phyloP scores from a whole-genome alignment of 257 asterid genomes.

The Cinchona pubescens region DNA sequence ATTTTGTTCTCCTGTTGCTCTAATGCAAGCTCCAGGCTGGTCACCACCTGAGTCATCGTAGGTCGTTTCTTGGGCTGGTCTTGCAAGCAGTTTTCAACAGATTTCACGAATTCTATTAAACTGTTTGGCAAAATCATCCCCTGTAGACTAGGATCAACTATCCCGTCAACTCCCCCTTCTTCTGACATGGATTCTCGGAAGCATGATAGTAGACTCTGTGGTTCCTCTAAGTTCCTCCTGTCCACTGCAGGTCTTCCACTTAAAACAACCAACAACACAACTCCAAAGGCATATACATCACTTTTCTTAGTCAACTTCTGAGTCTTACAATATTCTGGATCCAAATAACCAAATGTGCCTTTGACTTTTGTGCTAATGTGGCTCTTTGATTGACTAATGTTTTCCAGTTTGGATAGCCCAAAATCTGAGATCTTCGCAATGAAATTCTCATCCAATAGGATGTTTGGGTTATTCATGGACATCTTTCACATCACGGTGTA shows the following conservation, averaged over 20 bases:
- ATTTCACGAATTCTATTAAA: background rate
- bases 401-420: slow-evolving; percentile 12
- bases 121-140: background rate
- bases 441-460: slow-evolving; percentile 5
- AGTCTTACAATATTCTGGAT: slow-evolving; percentile 18
- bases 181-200: slow-evolving; percentile 6
- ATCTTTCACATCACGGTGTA: slow-evolving; percentile 22
- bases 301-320: slow-evolving; percentile 8
- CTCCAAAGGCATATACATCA: slow-evolving; percentile 25
- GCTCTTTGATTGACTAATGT: background rate
- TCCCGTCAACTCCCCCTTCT: background rate
- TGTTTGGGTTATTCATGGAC: too few species aligned
- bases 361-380: slow-evolving; percentile 7
- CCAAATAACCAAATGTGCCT: slow-evolving; percentile 14
- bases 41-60: slow-evolving; percentile 16
- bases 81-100: slow-evolving; percentile 5
- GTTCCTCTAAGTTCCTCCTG: slow-evolving; percentile 1
- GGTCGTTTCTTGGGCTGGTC: slow-evolving; percentile 10
- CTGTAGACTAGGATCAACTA: background rate
- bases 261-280: slow-evolving; percentile 20
- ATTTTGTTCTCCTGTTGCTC: background rate
- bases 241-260: slow-evolving; percentile 15
- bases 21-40: slow-evolving; percentile 9
- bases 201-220: slow-evolving; percentile 4
- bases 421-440: slow-evolving; percentile 16